phyloP scores from a whole-genome alignment of 2,329 filamentous ascomycete genomes.

The Trichoderma cornu-damae region DNA sequence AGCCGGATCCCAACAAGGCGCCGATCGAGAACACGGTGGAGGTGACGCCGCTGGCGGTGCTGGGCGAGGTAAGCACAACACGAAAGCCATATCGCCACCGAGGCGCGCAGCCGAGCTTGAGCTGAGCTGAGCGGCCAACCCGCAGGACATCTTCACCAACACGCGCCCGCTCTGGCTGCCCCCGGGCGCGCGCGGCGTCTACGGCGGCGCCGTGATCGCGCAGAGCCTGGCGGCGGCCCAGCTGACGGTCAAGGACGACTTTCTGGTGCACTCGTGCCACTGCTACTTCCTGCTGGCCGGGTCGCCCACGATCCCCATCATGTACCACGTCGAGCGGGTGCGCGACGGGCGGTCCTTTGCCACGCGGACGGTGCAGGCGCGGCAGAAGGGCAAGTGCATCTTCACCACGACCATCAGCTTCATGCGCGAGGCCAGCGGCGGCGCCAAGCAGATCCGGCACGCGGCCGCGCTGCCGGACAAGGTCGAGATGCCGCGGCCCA shows the following conservation, averaged over 20 bases:
- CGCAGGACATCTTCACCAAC: constrained; percentile 91
- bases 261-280: constrained; percentile 92
- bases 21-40: constrained; percentile 87
- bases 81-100: background rate
- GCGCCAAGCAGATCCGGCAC: constrained; percentile 54
- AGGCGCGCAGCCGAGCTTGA: no score
- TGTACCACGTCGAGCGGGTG: constrained; percentile 93
- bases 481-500: constrained; percentile 35
- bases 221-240: constrained; percentile 86
- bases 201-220: constrained; percentile 87
- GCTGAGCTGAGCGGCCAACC: background rate
- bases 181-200: constrained; percentile 85
- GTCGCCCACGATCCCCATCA: constrained; percentile 74
- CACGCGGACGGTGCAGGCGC: constrained; percentile 91
- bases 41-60: constrained; percentile 69
- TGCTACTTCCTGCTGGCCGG: constrained; percentile 98
- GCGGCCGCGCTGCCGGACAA: constrained; percentile 52
- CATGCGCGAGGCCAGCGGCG: constrained; percentile 58
- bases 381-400: constrained; percentile 81
- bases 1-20: constrained; percentile 65
- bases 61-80: constrained; percentile 63
- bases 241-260: constrained; percentile 73
- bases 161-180: constrained; percentile 89
- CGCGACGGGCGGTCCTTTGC: constrained; percentile 85
- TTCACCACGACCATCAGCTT: constrained; percentile 96